phyloP scores from a whole-genome alignment of 495 filamentous ascomycete genomes.

The Penicillium mononematosum region DNA sequence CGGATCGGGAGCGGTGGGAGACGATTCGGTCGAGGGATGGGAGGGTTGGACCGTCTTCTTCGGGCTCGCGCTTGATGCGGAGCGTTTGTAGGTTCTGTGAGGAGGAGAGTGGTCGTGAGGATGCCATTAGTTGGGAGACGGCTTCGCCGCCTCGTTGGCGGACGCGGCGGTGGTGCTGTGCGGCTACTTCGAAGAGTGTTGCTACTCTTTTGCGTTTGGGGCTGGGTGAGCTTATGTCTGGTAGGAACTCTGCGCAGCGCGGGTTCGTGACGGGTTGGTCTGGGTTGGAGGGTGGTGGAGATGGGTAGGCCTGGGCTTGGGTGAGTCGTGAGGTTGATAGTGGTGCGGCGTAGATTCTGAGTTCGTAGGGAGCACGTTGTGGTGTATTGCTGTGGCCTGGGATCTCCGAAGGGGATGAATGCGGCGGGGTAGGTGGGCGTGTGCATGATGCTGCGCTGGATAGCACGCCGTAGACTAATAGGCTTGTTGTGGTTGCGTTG shows the following conservation, averaged over 20 bases:
- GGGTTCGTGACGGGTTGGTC: constrained; percentile 19
- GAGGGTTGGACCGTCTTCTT: constrained; percentile 33
- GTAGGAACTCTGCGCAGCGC: constrained; percentile 40
- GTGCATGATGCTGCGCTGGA: constrained; percentile 30
- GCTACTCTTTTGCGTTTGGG: constrained; percentile 57
- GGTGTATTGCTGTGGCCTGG: constrained; percentile 13
- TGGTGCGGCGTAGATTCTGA: constrained; percentile 45
- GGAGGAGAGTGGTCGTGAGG: constrained; percentile 32
- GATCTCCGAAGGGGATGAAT: constrained; percentile 40
- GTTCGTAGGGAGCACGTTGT: constrained; percentile 25
- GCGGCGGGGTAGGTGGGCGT: constrained; percentile 48
- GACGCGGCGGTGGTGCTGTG: constrained; percentile 53
- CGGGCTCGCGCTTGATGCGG: constrained; percentile 42
- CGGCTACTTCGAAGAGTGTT: constrained; percentile 59
- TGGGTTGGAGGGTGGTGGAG: constrained; percentile 25
- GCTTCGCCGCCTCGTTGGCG: constrained; percentile 55
- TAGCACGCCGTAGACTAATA: constrained; percentile 55
- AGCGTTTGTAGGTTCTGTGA: constrained; percentile 38
- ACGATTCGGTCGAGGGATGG: constrained; percentile 35
- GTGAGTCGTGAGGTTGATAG: constrained; percentile 35
- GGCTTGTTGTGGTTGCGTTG: constrained; percentile 43
- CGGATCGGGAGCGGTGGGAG: constrained; percentile 37
- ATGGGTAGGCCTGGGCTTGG: constrained; percentile 38
- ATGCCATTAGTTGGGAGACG: constrained; percentile 56
- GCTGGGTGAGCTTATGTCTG: constrained; percentile 42